Base-by-base conservation (phyloP, 306 rosid species). In the Cyclanthera cordifolia region DNA sequence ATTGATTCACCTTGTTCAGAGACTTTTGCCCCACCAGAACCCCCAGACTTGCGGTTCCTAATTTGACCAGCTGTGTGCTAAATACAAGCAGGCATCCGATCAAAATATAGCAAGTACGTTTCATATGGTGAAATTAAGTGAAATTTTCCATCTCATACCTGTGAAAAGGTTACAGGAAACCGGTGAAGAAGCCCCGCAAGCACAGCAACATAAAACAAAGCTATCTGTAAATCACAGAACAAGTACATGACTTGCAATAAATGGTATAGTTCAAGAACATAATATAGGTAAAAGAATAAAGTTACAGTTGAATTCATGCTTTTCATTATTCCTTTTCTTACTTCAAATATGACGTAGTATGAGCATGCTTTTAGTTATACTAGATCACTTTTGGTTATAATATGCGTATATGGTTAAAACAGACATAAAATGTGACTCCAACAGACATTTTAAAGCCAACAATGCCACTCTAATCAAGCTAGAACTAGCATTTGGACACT, bases 51-150 rank as follows among this genome's bases (percentile, higher is more conserved):
- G 25, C 94, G 90, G 75, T 79, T 84, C 87, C 99, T 80, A 75
- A 90, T 87, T 82, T 90, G 95, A 61, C 99, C 98, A 50, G 95
- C 85, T 28, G 90, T 79, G 73, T 84, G 89, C 96, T 90, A 85
- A 34, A 79, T 74, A 81, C 69, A 76, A 79, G 73, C 75, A 79
- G 79, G 72, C 49, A 76, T 41, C 63, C 63, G 66, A 75, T 78
- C 39, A 86, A 81, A 72, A 77, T 45, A 75, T 37, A 25, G n/a
- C 25, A 19, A 67, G 57, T 57, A 47, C 32, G 8, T 43, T 37
- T 56, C 57, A 34, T 66, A 66, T 47, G 65, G 13, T 57, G 68
- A 74, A 67, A 63, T 21, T 50, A 15, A 50, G 9, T 51, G 21
- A 56, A 76, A 70, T 67, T 74, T 19, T 28, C 63, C 67, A 53